A percentile compares a stretch with the other conserved stretches of the same genome.
Conservation (phyloP, 2,329 filamentous ascomycete genomes). For the Harringtonia lauricola region DNA sequence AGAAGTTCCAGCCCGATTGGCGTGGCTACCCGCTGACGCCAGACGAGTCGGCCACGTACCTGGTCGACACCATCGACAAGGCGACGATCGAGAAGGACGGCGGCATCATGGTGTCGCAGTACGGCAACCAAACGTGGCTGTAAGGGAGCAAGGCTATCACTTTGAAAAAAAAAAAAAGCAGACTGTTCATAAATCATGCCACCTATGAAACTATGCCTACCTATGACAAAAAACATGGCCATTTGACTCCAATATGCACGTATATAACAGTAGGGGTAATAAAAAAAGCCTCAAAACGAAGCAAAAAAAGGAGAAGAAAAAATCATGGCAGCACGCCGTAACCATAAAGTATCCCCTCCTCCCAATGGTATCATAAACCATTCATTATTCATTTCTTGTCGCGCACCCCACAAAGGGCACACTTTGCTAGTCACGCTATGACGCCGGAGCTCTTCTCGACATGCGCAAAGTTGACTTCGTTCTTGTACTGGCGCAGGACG, state of each 20-base stretch:
- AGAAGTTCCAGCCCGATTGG: conserved; percentile 27
- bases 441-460: conserved; percentile 4
- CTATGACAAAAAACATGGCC: no score
- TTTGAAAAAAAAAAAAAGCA: background rate
- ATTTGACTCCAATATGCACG: no score
- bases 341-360: no score
- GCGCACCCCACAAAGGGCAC: background rate
- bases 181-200: background rate
- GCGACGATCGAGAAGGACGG: conserved; percentile 33
- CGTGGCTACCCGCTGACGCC: conserved; percentile 20
- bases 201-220: no score
- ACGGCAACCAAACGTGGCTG: conserved; percentile 41
- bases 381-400: no score
- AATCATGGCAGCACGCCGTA: no score
- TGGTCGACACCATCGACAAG: conserved; percentile 23
- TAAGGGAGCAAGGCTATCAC: conserved; percentile 13
- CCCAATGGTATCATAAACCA: no score
- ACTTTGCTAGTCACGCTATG: background rate
- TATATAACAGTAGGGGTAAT: no score
- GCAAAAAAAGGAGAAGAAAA: no score
- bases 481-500: conserved; percentile 36
- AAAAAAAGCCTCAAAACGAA: no score
- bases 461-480: conserved; percentile 21
- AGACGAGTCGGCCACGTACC: conserved; percentile 20
- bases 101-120: conserved; percentile 42